Conservation (phyloP, 2,329 filamentous ascomycete species). For the Neofusicoccum cordaticola region DNA sequence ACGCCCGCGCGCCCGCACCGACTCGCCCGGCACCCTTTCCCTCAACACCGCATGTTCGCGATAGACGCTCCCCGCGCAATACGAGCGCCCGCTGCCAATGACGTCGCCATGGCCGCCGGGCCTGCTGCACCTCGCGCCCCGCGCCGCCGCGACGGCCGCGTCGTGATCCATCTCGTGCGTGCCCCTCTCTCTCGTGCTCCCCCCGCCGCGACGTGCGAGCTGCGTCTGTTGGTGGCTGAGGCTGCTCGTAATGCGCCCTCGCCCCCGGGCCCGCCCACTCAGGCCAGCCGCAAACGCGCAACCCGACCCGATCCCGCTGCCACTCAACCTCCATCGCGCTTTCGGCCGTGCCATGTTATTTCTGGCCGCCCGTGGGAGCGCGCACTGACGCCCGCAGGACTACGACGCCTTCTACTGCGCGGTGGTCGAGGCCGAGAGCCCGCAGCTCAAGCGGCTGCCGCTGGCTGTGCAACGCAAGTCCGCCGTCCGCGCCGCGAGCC, state of each 20-base stretch:
- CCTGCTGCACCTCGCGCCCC: background rate
- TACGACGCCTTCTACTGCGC: constrained; percentile 95
- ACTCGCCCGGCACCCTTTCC: background rate
- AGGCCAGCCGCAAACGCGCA: constrained; percentile 3
- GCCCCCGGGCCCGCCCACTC: background rate
- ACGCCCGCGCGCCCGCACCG: background rate
- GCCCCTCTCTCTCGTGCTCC: background rate
- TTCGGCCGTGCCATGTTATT: constrained; percentile 2
- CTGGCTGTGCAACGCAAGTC: constrained; percentile 68
- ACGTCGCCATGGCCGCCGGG: constrained; percentile 5
- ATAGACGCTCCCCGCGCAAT: background rate
- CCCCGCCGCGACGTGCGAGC: background rate
- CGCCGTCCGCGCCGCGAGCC: background rate
- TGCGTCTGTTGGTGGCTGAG: constrained; percentile 8
- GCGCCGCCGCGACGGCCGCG: constrained; percentile 4
- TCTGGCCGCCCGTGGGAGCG: background rate
- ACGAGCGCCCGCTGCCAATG: constrained; percentile 1
- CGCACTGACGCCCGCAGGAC: constrained; percentile 20
- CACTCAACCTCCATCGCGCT: constrained; percentile 3
- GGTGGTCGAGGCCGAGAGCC: constrained; percentile 79
- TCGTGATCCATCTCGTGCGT: constrained; percentile 13
- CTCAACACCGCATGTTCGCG: constrained; percentile 13
- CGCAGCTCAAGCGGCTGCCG: constrained; percentile 67
- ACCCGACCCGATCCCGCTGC: background rate
- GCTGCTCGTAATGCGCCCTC: background rate